phyloP scores from a whole-genome alignment of 192 early-diverging fungal species.

The Entophlyctis luteolus region DNA sequence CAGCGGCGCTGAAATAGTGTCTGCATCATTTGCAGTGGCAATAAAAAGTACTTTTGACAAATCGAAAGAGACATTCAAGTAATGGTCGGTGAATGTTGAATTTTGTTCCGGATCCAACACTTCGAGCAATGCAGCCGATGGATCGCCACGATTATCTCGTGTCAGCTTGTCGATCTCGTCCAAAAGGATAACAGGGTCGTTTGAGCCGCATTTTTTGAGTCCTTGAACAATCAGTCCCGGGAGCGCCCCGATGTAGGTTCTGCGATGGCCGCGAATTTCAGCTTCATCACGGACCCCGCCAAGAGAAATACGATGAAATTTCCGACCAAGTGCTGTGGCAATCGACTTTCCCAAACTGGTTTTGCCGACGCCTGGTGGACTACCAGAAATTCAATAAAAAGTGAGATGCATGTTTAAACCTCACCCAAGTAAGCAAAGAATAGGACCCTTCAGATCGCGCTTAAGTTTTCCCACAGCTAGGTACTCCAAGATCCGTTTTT shows the following conservation, averaged over 20 bases:
- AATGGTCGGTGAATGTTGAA: slow-evolving; percentile 74
- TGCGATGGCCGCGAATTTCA: slow-evolving; percentile 81
- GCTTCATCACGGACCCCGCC: slow-evolving; percentile 85
- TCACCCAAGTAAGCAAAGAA: slow-evolving; percentile 66
- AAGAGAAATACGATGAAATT: slow-evolving; percentile 78
- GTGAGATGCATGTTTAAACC: background rate
- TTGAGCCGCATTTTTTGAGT: slow-evolving; percentile 61
- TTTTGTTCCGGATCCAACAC: slow-evolving; percentile 87
- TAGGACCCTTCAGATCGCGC: slow-evolving; percentile 70
- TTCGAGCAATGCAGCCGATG: slow-evolving; percentile 76
- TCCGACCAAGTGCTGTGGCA: slow-evolving; percentile 67
- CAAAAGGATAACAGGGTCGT: slow-evolving; percentile 61
- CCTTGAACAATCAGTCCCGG: slow-evolving; percentile 78
- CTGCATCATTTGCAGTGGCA: slow-evolving; percentile 74
- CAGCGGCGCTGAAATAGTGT: slow-evolving; percentile 73
- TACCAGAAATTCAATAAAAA: slow-evolving; percentile 16
- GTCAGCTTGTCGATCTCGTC: slow-evolving; percentile 85
- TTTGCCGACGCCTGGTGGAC: slow-evolving; percentile 66
- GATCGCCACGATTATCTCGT: slow-evolving; percentile 67
- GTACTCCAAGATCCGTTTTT: slow-evolving; percentile 78
- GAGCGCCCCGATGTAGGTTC: slow-evolving; percentile 83
- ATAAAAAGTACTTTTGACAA: slow-evolving; percentile 73
- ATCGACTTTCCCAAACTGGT: slow-evolving; percentile 79
- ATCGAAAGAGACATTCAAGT: slow-evolving; percentile 65
- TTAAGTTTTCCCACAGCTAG: slow-evolving; percentile 76